Evolutionary conservation across 129 eudicot species (phyloP).

Genomic region (Chrysanthemum seticuspe): DNA sequence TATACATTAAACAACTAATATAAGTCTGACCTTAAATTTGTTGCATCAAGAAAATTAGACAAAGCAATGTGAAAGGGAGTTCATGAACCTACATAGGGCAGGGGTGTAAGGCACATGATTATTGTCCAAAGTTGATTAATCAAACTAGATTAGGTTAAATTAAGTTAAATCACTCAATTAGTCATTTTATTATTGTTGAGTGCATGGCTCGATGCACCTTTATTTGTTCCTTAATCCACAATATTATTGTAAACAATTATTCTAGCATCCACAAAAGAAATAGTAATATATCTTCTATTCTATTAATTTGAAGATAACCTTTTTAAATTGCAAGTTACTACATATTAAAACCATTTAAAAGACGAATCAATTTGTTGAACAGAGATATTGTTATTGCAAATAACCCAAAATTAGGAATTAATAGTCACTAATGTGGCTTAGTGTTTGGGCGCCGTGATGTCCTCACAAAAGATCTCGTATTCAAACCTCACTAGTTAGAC

Average conservation of each 20-base stretch:
- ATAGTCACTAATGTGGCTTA: too few species aligned
- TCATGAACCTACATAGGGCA: slow-evolving; percentile 33
- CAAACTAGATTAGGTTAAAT: slow-evolving; percentile 2
- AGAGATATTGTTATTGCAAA: too few species aligned
- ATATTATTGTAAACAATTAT: neutral
- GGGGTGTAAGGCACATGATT: slow-evolving; percentile 28
- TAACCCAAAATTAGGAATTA: too few species aligned
- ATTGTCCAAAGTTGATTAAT: slow-evolving; percentile 16
- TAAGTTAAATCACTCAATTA: slow-evolving; percentile 16
- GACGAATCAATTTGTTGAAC: too few species aligned
- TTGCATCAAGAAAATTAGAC: slow-evolving; percentile 27
- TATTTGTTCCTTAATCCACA: slow-evolving; percentile 20
- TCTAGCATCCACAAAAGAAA: too few species aligned
- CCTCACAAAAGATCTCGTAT: too few species aligned
- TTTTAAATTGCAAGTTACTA: too few species aligned
- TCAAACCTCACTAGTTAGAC: too few species aligned
- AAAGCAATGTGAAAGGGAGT: slow-evolving; percentile 31
- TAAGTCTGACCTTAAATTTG: slow-evolving; percentile 10
- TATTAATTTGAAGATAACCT: too few species aligned
- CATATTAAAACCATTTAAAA: too few species aligned
- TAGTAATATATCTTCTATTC: too few species aligned
- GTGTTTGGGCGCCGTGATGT: too few species aligned
- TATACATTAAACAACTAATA: neutral
- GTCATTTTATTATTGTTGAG: slow-evolving; percentile 10
- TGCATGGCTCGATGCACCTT: slow-evolving; percentile 58